A percentile compares a stretch with the other conserved stretches of the same genome.
These are phyloP conservation scores for Penicillium lividum DNA, from an alignment of 495 filamentous ascomycete genomes.

Conservation along the genomic window DNA sequence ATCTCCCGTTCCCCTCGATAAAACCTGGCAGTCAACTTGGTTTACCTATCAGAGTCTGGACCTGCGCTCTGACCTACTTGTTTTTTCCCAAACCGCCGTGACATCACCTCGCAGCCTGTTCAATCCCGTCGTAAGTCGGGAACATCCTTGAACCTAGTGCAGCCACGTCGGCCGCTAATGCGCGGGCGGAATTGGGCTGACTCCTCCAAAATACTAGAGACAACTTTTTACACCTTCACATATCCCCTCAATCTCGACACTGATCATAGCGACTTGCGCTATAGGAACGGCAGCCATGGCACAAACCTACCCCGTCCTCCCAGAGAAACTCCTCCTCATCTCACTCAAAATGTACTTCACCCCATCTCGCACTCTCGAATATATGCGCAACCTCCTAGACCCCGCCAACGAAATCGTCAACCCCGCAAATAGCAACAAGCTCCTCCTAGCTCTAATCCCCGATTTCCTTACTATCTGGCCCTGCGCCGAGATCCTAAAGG, in stretches of 20 bases:
- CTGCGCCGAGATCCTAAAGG: slow-evolving; percentile 51
- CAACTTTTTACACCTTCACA: not conserved
- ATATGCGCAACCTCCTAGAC: slow-evolving; percentile 58
- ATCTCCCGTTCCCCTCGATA: not conserved
- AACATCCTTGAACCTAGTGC: slow-evolving; percentile 5
- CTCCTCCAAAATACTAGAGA: not conserved
- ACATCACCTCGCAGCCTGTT: slow-evolving; percentile 16
- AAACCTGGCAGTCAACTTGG: not conserved
- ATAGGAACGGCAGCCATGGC: slow-evolving; percentile 18
- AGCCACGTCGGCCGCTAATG: slow-evolving; percentile 21
- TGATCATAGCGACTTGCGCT: not conserved
- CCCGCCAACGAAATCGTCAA: slow-evolving; percentile 41
- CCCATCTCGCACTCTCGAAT: slow-evolving; percentile 60
- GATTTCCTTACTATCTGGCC: slow-evolving; percentile 69
- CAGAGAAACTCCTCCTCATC: slow-evolving; percentile 72
- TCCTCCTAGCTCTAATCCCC: slow-evolving; percentile 83
- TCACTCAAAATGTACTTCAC: slow-evolving; percentile 86
- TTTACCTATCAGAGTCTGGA: not conserved
- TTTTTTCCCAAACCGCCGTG: slow-evolving; percentile 10
- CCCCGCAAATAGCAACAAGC: slow-evolving; percentile 60
- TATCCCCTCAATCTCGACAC: not conserved
- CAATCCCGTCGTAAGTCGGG: slow-evolving; percentile 10
- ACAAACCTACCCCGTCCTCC: slow-evolving; percentile 46
- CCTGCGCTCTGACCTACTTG: not conserved
- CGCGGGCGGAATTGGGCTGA: slow-evolving; percentile 20